phyloP scores from a whole-genome alignment of 805 yeast genomes.

The Yamadazyma philogaea region DNA sequence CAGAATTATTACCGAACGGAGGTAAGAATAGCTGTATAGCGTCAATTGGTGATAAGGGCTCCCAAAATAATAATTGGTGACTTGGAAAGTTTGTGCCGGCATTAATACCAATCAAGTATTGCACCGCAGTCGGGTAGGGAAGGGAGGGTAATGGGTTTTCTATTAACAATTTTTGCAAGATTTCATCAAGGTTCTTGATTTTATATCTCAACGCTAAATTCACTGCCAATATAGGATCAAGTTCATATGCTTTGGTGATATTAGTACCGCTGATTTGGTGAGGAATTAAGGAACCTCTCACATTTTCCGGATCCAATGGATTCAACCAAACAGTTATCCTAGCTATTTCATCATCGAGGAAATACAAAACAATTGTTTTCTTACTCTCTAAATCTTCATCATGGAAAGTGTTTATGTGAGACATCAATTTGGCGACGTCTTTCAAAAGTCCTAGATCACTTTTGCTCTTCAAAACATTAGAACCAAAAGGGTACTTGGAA shows the following conservation, averaged over 20 bases:
- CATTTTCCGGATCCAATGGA: constrained; percentile 48
- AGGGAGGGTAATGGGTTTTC: constrained; percentile 59
- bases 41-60: constrained; percentile 74
- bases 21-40: constrained; percentile 83
- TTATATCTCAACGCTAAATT: constrained; percentile 62
- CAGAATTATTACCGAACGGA: constrained; percentile 61
- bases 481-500: constrained; percentile 77
- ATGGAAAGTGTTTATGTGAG: constrained; percentile 20
- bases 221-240: constrained; percentile 72
- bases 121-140: constrained; percentile 56
- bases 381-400: constrained; percentile 41
- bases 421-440: constrained; percentile 42
- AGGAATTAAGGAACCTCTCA: constrained; percentile 34
- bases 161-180: constrained; percentile 44
- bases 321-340: constrained; percentile 75
- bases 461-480: constrained; percentile 66
- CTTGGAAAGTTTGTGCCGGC: constrained; percentile 36
- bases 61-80: constrained; percentile 61
- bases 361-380: constrained; percentile 52
- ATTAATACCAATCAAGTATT: constrained; percentile 45
- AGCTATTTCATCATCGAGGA: constrained; percentile 73
- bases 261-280: constrained; percentile 36
- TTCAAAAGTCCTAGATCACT: constrained; percentile 62
- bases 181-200: constrained; percentile 35
- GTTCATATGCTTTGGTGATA: constrained; percentile 55